Percentiles rank a stretch among this genome's conserved stretches.
Conservation (phyloP, 305 asterid genomes). For the Vinca major region DNA sequence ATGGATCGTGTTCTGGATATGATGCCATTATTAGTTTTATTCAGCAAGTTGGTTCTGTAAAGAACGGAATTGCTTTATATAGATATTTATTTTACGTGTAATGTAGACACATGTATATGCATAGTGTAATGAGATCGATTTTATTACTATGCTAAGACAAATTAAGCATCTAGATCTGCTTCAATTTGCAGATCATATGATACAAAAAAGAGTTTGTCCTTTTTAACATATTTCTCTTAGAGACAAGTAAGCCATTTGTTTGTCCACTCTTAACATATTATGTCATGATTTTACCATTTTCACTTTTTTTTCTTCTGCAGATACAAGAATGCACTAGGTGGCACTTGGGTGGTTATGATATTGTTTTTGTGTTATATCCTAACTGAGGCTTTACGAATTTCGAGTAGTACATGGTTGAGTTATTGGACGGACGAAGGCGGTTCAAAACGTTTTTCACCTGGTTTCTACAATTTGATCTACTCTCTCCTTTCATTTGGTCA, state of each 20-base stretch:
- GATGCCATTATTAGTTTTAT: neutral
- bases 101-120: neutral
- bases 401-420: conserved; percentile 95
- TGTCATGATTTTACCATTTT: neutral
- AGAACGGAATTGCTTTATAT: neutral
- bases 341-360: conserved; percentile 82
- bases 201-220: neutral
- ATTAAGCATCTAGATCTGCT: neutral
- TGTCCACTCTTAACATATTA: neutral
- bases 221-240: neutral
- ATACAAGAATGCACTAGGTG: conserved; percentile 94
- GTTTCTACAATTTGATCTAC: conserved; percentile 70
- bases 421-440: conserved; percentile 70
- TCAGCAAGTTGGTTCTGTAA: neutral
- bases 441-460: conserved; percentile 35
- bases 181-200: neutral
- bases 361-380: conserved; percentile 58
- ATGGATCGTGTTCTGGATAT: neutral
- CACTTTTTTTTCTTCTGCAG: conserved; percentile 27
- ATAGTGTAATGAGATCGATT: neutral
- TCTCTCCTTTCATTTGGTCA: conserved; percentile 71
- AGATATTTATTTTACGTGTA: neutral
- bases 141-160: neutral
- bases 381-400: conserved; percentile 64
- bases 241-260: neutral